These are phyloP conservation scores for Coemansia sp. DNA, from an alignment of 192 early-diverging fungal genomes.

Conservation along the genomic window DNA sequence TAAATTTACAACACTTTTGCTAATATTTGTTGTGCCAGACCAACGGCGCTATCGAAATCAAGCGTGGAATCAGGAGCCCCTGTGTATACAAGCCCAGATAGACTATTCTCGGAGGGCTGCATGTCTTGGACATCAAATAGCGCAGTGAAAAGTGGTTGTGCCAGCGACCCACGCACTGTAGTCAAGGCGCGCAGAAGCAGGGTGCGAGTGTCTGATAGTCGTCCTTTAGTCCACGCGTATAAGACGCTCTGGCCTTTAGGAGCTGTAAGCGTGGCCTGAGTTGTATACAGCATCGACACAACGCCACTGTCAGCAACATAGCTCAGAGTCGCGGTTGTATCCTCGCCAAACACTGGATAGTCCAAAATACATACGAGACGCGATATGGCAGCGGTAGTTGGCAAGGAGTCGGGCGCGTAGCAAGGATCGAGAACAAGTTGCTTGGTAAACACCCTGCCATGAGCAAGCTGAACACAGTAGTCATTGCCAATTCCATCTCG, in stretches of 20 bases:
- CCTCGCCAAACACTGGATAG: slow-evolving; percentile 41
- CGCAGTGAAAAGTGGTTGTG: slow-evolving; percentile 20
- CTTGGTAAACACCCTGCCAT: slow-evolving; percentile 43
- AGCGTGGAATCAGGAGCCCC: slow-evolving; percentile 15
- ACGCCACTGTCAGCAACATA: slow-evolving; percentile 8
- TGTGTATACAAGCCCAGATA: slow-evolving; percentile 11
- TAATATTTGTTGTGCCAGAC: slow-evolving; percentile 11
- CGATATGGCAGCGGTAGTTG: slow-evolving; percentile 33
- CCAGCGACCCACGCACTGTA: background rate
- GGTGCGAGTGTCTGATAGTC: background rate
- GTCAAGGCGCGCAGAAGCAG: slow-evolving; percentile 21
- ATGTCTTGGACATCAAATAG: slow-evolving; percentile 28
- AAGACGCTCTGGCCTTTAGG: slow-evolving; percentile 30
- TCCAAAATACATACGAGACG: slow-evolving; percentile 59
- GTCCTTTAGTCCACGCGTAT: slow-evolving; percentile 32
- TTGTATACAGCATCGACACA: slow-evolving; percentile 45
- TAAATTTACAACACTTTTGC: background rate
- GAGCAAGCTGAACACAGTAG: slow-evolving; percentile 24
- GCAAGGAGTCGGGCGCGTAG: slow-evolving; percentile 56
- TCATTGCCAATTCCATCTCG: slow-evolving; percentile 31
- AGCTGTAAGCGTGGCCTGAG: slow-evolving; percentile 30
- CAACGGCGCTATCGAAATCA: slow-evolving; percentile 34
- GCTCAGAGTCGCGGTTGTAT: slow-evolving; percentile 26
- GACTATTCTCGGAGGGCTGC: background rate
- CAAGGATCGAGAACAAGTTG: slow-evolving; percentile 61